A percentile compares a stretch with the other conserved stretches of the same genome.
Evolutionary conservation across 352 stramenopile genomes (phyloP).

Genomic region (Globisporangium abappressorium): DNA sequence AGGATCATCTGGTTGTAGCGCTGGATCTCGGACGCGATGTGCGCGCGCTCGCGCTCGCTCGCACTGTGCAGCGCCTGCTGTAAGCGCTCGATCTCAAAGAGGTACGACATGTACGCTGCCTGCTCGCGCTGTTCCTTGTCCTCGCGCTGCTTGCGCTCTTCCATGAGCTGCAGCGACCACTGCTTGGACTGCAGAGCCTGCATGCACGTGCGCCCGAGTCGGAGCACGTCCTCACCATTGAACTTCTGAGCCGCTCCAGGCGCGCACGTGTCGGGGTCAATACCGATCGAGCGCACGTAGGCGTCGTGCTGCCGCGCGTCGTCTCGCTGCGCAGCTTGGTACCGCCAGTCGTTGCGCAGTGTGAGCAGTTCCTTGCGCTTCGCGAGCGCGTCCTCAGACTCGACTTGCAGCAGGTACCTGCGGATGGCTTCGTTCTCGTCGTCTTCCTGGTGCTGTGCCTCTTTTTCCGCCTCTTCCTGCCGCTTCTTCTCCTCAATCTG

Average conservation of each 20-base stretch:
- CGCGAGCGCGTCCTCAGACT: conserved; percentile 62
- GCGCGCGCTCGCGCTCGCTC: conserved; percentile 49
- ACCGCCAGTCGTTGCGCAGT: conserved; percentile 63
- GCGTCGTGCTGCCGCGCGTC: conserved; percentile 30
- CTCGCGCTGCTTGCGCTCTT: conserved; percentile 43
- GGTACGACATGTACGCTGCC: conserved; percentile 39
- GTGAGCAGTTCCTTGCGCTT: conserved; percentile 62
- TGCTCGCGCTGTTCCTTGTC: conserved; percentile 36
- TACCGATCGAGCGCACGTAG: conserved; percentile 28
- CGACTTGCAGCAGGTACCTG: conserved; percentile 72
- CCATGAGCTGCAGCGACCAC: conserved; percentile 58
- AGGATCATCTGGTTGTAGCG: conserved; percentile 52
- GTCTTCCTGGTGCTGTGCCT: conserved; percentile 39
- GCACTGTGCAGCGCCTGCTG: conserved; percentile 55
- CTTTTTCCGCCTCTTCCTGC: conserved; percentile 39
- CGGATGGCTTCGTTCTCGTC: conserved; percentile 68
- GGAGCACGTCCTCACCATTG: conserved; percentile 53
- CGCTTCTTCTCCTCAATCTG: conserved; percentile 67
- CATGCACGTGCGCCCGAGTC: conserved; percentile 54
- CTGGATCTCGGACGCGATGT: conserved; percentile 46
- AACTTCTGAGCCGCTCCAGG: conserved; percentile 67
- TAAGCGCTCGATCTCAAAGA: conserved; percentile 54
- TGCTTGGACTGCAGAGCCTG: conserved; percentile 70
- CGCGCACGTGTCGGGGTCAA: conserved; percentile 56
- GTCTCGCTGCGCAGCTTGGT: conserved; percentile 33